Base-by-base conservation (phyloP, 139 green algal species). In the Coelastrella sp. region DNA sequence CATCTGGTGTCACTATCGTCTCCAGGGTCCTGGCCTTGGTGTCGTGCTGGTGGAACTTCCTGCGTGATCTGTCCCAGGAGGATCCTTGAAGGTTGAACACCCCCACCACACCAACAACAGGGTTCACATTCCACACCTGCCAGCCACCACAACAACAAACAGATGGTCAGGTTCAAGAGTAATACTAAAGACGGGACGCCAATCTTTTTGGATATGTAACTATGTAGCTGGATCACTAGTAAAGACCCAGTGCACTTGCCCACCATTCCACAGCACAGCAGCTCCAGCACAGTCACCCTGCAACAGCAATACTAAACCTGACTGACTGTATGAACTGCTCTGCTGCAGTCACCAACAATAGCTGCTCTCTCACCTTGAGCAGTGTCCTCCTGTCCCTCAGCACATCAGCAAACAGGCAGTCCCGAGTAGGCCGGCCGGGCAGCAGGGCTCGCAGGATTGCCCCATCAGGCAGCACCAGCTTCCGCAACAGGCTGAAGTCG, bases 51-150 rank as follows among this genome's bases (percentile, higher is more conserved):
- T 92, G 66, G 92, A 98, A 99, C 79, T 95, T 94, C 70, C 97
- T 94, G 68, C 92, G 88, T 15, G 56, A 75, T 49, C 97, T 93
- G 90, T 97, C 95, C 97, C 97, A 99, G 35, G 85, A 94, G 20
- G 96, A 92, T 60, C 97, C 97, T 93, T 99, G 97, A 19, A 98
- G 78, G 92, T 99, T 97, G 93, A 99, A 98, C 4, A 96, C 91
- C 7, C 94, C 96, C 82, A 99, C 92, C 59, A 99, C 87, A 59
- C 95, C 96, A 6, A 84, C 85, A 0, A 83, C 86, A 0, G 75
- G 20, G 90, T 97, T 97, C n/a, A 85, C 58, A 83, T 96, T 97
- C 95, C 95, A 97, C 24, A 97, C 87, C 94, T 96, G 92, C 78
- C 9, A 8, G 58, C 7, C 24, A 61, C 6, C 15, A 24, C 22